A percentile compares a stretch with the other conserved stretches of the same genome.
Evolutionary conservation across 169 alveolate genomes (phyloP).

Genomic region (Plasmodium relictum): DNA sequence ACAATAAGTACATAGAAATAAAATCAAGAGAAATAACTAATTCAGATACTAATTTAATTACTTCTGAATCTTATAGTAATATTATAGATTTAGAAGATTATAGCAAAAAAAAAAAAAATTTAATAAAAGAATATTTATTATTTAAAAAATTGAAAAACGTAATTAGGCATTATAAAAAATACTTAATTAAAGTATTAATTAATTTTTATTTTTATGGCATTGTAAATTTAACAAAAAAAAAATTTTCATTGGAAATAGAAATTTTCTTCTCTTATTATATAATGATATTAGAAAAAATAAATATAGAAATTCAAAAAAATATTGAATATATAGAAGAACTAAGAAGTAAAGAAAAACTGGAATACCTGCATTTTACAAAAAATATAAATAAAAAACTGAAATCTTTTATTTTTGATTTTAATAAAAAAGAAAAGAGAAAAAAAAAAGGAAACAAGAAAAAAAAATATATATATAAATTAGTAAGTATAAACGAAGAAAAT

Average conservation of each 20-base stretch:
- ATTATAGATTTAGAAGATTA: slow-evolving; percentile 18
- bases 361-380: slow-evolving; percentile 10
- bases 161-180: slow-evolving; percentile 7
- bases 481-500: background rate
- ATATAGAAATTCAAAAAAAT: slow-evolving; percentile 20
- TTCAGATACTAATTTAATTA: background rate
- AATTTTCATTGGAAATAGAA: slow-evolving; percentile 26
- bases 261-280: slow-evolving; percentile 64
- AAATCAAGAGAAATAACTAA: background rate
- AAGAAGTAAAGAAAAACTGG: slow-evolving; percentile 3
- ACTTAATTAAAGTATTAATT: slow-evolving; percentile 21
- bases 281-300: slow-evolving; percentile 45
- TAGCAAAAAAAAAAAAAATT: slow-evolving; percentile 19
- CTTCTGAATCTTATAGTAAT: background rate
- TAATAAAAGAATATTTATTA: slow-evolving; percentile 29
- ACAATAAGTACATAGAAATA: background rate
- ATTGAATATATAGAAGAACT: slow-evolving; percentile 24
- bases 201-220: slow-evolving; percentile 49
- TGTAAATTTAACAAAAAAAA: slow-evolving; percentile 22
- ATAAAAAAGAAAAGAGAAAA: background rate
- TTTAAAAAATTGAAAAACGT: slow-evolving; percentile 34
- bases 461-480: background rate
- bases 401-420: background rate
- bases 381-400: background rate
- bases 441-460: background rate